A percentile compares a stretch with the other conserved stretches of the same genome.
These are phyloP conservation scores for Diplodia intermedia DNA, from an alignment of 2,329 filamentous ascomycete species.

Conservation along the genomic window DNA sequence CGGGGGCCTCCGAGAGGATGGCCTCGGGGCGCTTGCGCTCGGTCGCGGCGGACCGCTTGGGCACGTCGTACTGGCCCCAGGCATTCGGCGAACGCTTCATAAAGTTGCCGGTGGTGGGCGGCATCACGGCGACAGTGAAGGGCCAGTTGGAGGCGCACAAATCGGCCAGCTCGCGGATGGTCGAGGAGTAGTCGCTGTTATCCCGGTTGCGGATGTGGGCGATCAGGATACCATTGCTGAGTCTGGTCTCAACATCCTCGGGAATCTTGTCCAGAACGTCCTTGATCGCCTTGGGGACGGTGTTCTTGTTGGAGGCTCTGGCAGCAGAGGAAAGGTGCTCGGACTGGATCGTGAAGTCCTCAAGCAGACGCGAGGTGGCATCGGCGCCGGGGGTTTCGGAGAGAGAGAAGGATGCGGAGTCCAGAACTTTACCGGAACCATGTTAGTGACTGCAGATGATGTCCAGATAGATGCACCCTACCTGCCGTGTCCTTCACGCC, in stretches of 20 bases:
- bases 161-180: conserved; percentile 23
- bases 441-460: not conserved
- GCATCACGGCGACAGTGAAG: conserved; percentile 49
- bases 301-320: not conserved
- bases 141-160: conserved; percentile 35
- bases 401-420: conserved; percentile 43
- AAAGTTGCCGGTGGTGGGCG: conserved; percentile 39
- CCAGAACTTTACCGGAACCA: not conserved
- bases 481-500: conserved; percentile 47
- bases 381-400: conserved; percentile 42
- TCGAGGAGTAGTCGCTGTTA: conserved; percentile 18
- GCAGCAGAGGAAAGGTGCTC: conserved; percentile 33
- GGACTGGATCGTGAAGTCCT: conserved; percentile 47
- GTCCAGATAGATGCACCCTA: conserved; percentile 34
- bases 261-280: conserved; percentile 14
- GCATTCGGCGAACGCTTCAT: conserved; percentile 44
- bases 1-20: conserved; percentile 23
- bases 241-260: conserved; percentile 21
- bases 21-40: conserved; percentile 21
- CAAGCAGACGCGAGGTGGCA: conserved; percentile 46
- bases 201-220: conserved; percentile 28
- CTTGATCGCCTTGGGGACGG: conserved; percentile 12
- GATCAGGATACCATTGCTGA: conserved; percentile 23
- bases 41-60: conserved; percentile 28
- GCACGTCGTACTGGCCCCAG: conserved; percentile 45